These are phyloP conservation scores for Nicotiana obtusifolia DNA, from an alignment of 257 asterid genomes.

Conservation along the genomic window DNA sequence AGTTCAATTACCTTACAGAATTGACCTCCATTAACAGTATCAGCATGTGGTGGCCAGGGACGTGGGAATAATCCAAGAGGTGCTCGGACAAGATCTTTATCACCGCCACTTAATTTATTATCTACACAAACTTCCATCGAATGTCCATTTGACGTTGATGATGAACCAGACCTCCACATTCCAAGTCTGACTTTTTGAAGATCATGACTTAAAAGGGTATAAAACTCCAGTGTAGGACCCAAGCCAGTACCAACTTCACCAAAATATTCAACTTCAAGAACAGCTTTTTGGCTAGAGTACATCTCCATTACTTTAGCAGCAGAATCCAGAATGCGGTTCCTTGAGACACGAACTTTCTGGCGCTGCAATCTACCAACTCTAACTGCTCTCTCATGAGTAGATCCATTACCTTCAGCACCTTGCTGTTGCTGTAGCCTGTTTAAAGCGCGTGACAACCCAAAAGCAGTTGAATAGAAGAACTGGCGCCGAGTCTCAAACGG, in stretches of 20 bases:
- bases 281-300: conserved; percentile 98
- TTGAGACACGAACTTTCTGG: conserved; percentile 96
- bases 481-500: conserved; percentile 97
- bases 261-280: conserved; percentile 96
- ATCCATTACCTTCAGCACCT: conserved; percentile 61
- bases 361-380: conserved; percentile 89
- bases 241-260: conserved; percentile 99
- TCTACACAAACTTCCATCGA: conserved; percentile 25
- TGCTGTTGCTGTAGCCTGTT: conserved; percentile 86
- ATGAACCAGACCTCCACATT: conserved; percentile 74
- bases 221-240: conserved; percentile 97
- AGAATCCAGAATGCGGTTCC: conserved; percentile 86
- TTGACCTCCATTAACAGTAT: conserved; percentile 54
- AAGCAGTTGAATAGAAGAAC: conserved; percentile 94
- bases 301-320: conserved; percentile 98
- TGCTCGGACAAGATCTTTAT: conserved; percentile 53
- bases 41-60: conserved; percentile 77
- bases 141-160: conserved; percentile 45
- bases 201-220: conserved; percentile 91
- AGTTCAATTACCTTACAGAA: conserved; percentile 64
- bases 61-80: conserved; percentile 95
- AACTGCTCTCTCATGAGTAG: conserved; percentile 66
- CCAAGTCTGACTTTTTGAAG: conserved; percentile 77
- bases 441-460: conserved; percentile 91
- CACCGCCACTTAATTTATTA: conserved; percentile 19